Evolutionary conservation across 2,329 filamentous ascomycete species (phyloP).

Genomic region (Purpureocillium takamizusanense): DNA sequence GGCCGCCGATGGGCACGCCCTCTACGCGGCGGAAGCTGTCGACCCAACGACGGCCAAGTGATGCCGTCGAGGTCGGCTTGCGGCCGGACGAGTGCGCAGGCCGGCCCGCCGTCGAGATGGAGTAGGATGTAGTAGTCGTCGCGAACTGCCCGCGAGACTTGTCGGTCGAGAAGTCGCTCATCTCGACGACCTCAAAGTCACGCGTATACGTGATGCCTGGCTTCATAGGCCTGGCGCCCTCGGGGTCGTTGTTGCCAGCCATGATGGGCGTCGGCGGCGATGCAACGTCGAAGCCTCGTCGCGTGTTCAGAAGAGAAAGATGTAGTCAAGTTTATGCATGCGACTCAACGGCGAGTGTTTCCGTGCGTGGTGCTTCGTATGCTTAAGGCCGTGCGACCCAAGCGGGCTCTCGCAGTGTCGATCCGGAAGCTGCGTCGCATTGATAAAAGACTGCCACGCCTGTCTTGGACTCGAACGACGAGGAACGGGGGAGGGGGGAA

Average conservation of each 20-base stretch:
- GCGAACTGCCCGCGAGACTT: slow-evolving; percentile 1
- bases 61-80: slow-evolving; percentile 5
- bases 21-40: slow-evolving; percentile 51
- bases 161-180: slow-evolving; percentile 6
- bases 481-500: no score
- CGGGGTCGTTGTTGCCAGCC: slow-evolving; percentile 1
- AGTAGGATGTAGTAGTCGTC: slow-evolving; percentile 7
- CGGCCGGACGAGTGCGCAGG: background rate
- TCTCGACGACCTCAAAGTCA: slow-evolving; percentile 11
- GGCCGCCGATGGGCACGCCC: slow-evolving; percentile 26
- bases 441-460: no score
- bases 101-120: slow-evolving; percentile 5
- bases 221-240: slow-evolving; percentile 5
- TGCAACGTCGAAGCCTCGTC: no score
- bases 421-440: no score
- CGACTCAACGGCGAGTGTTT: no score
- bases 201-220: slow-evolving; percentile 9
- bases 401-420: no score
- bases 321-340: no score
- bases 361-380: no score
- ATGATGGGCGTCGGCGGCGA: background rate
- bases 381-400: no score
- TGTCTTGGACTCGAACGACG: no score
- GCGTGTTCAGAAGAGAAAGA: no score
- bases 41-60: slow-evolving; percentile 25